Conservation (phyloP, 2,329 filamentous ascomycete genomes). For the Penicillium digitatum region DNA sequence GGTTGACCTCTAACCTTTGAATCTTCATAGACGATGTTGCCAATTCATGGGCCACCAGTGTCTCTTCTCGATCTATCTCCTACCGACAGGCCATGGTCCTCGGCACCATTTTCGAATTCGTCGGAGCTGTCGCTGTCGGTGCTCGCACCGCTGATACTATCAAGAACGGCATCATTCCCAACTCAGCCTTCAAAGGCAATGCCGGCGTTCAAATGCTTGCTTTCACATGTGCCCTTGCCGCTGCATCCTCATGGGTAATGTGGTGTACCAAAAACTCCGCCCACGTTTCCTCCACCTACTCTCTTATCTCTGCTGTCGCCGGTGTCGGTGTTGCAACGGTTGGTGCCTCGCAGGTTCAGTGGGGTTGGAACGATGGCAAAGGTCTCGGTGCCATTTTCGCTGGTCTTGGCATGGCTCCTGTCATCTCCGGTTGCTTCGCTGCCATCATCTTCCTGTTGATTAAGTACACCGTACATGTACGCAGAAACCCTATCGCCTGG, state of each 20-base stretch:
- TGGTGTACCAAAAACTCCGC: constrained; percentile 72
- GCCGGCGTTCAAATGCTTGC: constrained; percentile 66
- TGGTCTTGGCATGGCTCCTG: constrained; percentile 60
- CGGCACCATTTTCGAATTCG: constrained; percentile 63
- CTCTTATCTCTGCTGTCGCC: constrained; percentile 64
- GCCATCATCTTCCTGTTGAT: constrained; percentile 69
- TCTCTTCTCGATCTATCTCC: constrained; percentile 66
- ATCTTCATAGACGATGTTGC: constrained; percentile 63
- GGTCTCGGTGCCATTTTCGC: constrained; percentile 70
- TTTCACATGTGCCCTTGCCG: constrained; percentile 32
- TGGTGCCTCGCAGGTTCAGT: constrained; percentile 59
- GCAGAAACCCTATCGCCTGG: constrained; percentile 67
- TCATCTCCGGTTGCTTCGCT: constrained; percentile 62
- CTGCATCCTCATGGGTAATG: constrained; percentile 64
- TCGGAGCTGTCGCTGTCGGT: constrained; percentile 64
- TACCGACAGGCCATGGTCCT: constrained; percentile 41
- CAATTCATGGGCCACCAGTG: constrained; percentile 76
- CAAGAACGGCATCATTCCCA: constrained; percentile 71
- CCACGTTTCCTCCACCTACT: constrained; percentile 70
- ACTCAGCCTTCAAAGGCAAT: constrained; percentile 55
- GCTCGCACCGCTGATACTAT: constrained; percentile 70
- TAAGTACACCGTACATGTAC: constrained; percentile 66
- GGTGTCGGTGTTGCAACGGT: constrained; percentile 66
- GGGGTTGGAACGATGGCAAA: constrained; percentile 65
- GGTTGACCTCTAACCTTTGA: not conserved